phyloP scores from a whole-genome alignment of 441 rosid species.

The Gossypium davidsonii region DNA sequence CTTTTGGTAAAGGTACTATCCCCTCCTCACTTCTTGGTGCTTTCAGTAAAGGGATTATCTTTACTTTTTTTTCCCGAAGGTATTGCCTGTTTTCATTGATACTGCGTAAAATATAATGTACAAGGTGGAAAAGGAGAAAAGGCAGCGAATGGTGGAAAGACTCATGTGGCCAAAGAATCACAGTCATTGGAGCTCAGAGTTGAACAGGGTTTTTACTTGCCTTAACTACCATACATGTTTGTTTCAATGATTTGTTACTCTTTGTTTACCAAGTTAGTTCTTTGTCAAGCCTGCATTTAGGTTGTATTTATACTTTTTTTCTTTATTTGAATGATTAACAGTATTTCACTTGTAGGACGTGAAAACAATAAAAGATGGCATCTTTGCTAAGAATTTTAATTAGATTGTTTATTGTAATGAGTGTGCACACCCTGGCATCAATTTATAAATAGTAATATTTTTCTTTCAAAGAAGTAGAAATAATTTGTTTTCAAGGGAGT shows the following conservation, averaged over 20 bases:
- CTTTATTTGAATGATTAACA: not conserved
- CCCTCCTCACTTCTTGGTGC: not conserved
- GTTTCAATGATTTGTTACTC: not conserved
- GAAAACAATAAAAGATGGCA: not conserved
- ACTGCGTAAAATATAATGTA: not conserved
- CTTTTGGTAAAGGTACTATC: conserved; percentile 31
- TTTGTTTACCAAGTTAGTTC: not conserved
- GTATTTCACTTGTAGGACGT: not conserved
- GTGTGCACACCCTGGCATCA: not conserved
- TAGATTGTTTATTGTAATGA: not conserved
- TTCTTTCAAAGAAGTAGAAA: not conserved
- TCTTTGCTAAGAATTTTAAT: not conserved
- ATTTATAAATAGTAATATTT: not conserved
- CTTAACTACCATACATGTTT: not conserved
- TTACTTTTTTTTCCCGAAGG: not conserved
- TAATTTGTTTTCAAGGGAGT: conserved; percentile 3
- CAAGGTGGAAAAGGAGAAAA: conserved; percentile 42
- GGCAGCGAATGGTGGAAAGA: conserved; percentile 30
- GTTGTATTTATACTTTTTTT: not conserved
- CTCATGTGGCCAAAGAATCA: conserved; percentile 37
- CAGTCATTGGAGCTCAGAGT: conserved; percentile 52
- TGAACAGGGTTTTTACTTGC: conserved; percentile 46
- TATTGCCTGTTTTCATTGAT: conserved; percentile 7
- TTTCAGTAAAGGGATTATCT: not conserved
- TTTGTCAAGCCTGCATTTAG: not conserved